These are phyloP conservation scores for Gaertneriomyces sp. DNA, from an alignment of 192 early-diverging fungal species.

Conservation along the genomic window DNA sequence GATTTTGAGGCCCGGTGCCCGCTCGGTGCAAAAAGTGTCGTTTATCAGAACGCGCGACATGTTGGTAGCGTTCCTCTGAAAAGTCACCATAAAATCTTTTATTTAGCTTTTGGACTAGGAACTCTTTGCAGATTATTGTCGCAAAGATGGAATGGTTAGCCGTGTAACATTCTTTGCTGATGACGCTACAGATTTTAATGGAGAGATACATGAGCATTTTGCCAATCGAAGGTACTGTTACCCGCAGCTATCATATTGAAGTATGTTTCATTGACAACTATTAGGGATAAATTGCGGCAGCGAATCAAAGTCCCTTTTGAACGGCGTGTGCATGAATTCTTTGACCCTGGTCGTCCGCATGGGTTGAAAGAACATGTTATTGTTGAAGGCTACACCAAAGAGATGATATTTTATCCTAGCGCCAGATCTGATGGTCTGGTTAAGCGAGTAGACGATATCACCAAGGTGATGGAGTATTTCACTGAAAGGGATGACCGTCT, in stretches of 20 bases:
- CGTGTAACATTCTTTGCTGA: slow-evolving; percentile 51
- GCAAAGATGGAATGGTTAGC: slow-evolving; percentile 55
- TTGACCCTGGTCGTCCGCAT: slow-evolving; percentile 51
- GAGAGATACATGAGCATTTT: slow-evolving; percentile 50
- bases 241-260: neutral
- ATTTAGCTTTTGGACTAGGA: slow-evolving; percentile 30
- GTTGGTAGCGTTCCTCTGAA: slow-evolving; percentile 13
- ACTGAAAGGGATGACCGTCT: slow-evolving; percentile 53
- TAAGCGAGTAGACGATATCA: slow-evolving; percentile 42
- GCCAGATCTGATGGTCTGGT: slow-evolving; percentile 54
- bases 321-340: slow-evolving; percentile 48
- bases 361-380: slow-evolving; percentile 56
- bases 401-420: slow-evolving; percentile 53
- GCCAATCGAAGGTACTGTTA: slow-evolving; percentile 45
- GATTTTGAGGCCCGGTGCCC: slow-evolving; percentile 54
- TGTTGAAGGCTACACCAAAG: slow-evolving; percentile 45
- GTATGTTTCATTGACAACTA: neutral
- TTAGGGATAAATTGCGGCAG: slow-evolving; percentile 51
- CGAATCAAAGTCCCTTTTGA: slow-evolving; percentile 42
- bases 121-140: slow-evolving; percentile 57
- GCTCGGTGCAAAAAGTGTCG: slow-evolving; percentile 46
- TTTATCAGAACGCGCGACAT: slow-evolving; percentile 45
- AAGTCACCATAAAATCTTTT: neutral
- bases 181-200: slow-evolving; percentile 38
- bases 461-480: slow-evolving; percentile 53